Conservation (phyloP, 2,329 filamentous ascomycete genomes). For the Xylaria hypoxylon region DNA sequence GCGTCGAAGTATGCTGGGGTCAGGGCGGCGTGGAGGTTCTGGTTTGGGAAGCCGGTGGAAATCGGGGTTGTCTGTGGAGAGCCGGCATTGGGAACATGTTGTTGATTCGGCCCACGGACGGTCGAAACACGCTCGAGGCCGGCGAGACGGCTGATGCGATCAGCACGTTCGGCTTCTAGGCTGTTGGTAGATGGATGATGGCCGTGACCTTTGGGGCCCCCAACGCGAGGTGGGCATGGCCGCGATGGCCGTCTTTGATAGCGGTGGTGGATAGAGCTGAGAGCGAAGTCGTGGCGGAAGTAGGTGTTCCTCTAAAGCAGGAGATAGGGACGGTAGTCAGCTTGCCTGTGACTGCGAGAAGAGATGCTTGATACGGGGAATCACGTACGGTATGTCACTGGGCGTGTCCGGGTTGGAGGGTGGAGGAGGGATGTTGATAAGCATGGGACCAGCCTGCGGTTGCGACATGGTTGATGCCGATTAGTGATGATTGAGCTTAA, state of each 20-base stretch:
- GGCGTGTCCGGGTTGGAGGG: conserved; percentile 87
- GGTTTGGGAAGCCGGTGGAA: conserved; percentile 59
- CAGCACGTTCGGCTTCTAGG: conserved; percentile 90
- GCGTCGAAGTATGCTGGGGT: conserved; percentile 84
- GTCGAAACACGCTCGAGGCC: conserved; percentile 90
- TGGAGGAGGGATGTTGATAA: conserved; percentile 87
- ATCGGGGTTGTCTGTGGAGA: conserved; percentile 64
- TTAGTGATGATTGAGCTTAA: conserved; percentile 4
- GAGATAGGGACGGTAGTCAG: conserved; percentile 38
- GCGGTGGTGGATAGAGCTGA: conserved; percentile 92
- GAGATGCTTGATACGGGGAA: conserved; percentile 20
- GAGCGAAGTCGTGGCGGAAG: conserved; percentile 90
- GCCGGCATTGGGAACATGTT: conserved; percentile 52
- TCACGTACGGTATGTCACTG: conserved; percentile 85
- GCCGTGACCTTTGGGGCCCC: conserved; percentile 66
- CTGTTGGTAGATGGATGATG: conserved; percentile 74
- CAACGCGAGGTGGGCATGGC: conserved; percentile 73
- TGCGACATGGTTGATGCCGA: conserved; percentile 48
- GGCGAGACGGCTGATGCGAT: conserved; percentile 93
- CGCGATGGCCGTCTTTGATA: conserved; percentile 95
- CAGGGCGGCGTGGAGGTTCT: conserved; percentile 55
- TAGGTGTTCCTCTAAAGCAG: conserved; percentile 83
- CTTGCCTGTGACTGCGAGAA: conserved; percentile 34
- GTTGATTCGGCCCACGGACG: conserved; percentile 65
- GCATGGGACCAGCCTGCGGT: conserved; percentile 66